A percentile compares a stretch with the other conserved stretches of the same genome.
phyloP scores from a whole-genome alignment of 2,329 filamentous ascomycete genomes.

The Purpureocillium takamizusanense region DNA sequence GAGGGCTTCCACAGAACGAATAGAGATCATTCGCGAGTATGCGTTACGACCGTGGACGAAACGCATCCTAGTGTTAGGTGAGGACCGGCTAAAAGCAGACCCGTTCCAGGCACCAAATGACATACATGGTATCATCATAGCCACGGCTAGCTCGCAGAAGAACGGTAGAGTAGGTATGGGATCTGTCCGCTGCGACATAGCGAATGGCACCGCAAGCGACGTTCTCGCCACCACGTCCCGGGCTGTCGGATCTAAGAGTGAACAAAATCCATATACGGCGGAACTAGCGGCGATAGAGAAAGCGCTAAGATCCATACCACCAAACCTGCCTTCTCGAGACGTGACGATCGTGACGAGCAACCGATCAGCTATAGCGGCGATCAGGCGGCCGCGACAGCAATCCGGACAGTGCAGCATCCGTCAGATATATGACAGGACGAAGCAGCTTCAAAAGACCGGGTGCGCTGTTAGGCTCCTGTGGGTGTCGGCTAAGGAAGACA shows the following conservation, averaged over 20 bases:
- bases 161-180: slow-evolving; percentile 5
- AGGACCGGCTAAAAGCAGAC: background rate
- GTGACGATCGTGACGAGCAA: slow-evolving; percentile 6
- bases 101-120: background rate
- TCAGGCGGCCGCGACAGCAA: slow-evolving; percentile 6
- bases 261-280: slow-evolving; percentile 10
- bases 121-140: slow-evolving; percentile 4
- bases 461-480: slow-evolving; percentile 2
- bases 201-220: background rate
- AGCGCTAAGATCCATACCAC: slow-evolving; percentile 6
- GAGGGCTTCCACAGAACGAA: slow-evolving; percentile 1
- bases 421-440: slow-evolving; percentile 4
- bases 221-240: slow-evolving; percentile 6
- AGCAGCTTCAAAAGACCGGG: slow-evolving; percentile 2
- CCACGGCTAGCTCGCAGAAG: slow-evolving; percentile 3
- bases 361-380: slow-evolving; percentile 6
- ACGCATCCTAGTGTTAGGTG: background rate
- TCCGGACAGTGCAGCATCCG: slow-evolving; percentile 7
- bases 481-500: slow-evolving; percentile 3
- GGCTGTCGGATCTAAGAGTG: slow-evolving; percentile 5
- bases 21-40: slow-evolving; percentile 4
- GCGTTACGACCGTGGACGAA: slow-evolving; percentile 2
- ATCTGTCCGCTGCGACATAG: slow-evolving; percentile 2
- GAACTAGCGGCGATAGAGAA: slow-evolving; percentile 7
- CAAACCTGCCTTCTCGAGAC: slow-evolving; percentile 3